A percentile compares a stretch with the other conserved stretches of the same genome.
Evolutionary conservation across 1,284 basidiomycete species (phyloP).

Genomic region (Melampsora medusae): DNA sequence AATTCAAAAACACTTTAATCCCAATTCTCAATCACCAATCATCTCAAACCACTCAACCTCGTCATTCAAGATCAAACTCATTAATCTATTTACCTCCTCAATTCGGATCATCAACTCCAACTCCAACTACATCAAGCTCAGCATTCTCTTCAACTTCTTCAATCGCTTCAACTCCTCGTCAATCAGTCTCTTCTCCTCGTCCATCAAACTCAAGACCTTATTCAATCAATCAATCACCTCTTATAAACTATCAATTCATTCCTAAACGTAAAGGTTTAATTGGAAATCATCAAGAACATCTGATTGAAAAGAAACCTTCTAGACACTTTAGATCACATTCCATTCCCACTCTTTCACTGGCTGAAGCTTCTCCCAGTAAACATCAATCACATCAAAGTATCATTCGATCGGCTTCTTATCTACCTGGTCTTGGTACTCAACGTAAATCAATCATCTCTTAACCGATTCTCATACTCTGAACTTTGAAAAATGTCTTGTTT

Average conservation of each 20-base stretch:
- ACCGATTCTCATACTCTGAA: neutral
- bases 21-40: constrained; percentile 3
- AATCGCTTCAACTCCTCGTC: neutral
- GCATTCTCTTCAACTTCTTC: constrained; percentile 3
- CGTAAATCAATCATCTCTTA: neutral
- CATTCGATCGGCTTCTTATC: neutral
- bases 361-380: neutral
- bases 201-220: neutral
- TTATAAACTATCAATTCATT: too few species aligned
- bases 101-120: neutral
- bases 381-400: too few species aligned
- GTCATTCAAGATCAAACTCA: neutral
- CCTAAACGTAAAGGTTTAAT: too few species aligned
- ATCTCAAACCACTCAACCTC: too few species aligned
- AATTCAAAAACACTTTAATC: constrained; percentile 16
- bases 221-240: constrained; percentile 1
- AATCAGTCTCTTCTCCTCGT: neutral
- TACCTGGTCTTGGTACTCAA: neutral
- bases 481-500: too few species aligned
- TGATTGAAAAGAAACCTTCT: too few species aligned
- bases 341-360: too few species aligned
- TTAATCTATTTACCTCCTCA: too few species aligned
- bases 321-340: too few species aligned
- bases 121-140: neutral
- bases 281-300: too few species aligned